phyloP scores from a whole-genome alignment of 371 early-diverging fungal genomes.

The Thermomucor indicae-seudaticae region DNA sequence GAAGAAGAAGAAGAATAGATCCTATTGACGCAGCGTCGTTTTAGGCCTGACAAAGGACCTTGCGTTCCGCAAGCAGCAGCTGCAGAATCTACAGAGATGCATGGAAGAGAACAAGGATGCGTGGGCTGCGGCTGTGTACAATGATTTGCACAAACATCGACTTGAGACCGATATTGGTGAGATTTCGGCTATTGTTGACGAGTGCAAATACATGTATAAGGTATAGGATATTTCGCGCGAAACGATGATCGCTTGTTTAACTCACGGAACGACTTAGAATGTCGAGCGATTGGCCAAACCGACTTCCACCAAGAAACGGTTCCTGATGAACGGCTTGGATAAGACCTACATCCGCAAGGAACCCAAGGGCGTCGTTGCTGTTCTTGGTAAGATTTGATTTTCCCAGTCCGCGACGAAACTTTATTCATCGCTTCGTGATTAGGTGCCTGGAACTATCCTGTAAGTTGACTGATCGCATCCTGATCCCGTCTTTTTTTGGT shows the following conservation, averaged over 20 bases:
- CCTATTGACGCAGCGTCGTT: too few species aligned
- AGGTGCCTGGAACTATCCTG: conserved; percentile 87
- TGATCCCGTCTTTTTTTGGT: neutral
- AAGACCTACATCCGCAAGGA: conserved; percentile 51
- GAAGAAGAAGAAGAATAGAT: too few species aligned
- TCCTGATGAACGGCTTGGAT: conserved; percentile 32
- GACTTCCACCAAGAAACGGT: conserved; percentile 24
- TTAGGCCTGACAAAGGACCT: conserved; percentile 54
- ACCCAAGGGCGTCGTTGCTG: conserved; percentile 72
- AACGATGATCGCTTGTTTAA: neutral
- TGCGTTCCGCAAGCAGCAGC: conserved; percentile 71
- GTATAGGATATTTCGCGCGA: conserved; percentile 7
- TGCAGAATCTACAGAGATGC: conserved; percentile 57
- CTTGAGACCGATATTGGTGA: conserved; percentile 57
- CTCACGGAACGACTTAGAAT: conserved; percentile 14
- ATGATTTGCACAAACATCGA: conserved; percentile 65
- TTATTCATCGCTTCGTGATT: neutral
- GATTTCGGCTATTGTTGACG: conserved; percentile 58
- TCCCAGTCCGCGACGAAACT: too few species aligned
- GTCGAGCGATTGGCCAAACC: conserved; percentile 28
- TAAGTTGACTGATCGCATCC: conserved; percentile 19
- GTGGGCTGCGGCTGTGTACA: conserved; percentile 60
- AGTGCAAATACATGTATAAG: conserved; percentile 57
- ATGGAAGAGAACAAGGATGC: conserved; percentile 62
- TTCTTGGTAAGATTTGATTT: conserved; percentile 61